These are phyloP conservation scores for Hemileia vastatrix DNA, from an alignment of 1,284 basidiomycete genomes.

Conservation along the genomic window DNA sequence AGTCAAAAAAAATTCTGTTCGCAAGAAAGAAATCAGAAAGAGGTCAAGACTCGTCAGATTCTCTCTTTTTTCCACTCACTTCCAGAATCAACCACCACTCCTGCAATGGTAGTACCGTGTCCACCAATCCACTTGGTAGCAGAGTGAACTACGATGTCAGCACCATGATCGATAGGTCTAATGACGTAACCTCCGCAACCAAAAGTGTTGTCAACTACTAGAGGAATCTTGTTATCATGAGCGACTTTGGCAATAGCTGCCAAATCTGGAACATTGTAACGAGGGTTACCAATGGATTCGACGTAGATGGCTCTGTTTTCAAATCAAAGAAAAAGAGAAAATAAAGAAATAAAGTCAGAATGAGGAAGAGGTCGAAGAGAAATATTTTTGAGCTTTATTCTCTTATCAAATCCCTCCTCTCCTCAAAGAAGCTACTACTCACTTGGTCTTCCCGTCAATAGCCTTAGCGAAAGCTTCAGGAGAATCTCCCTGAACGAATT, in stretches of 20 bases:
- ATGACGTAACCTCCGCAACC: constrained; percentile 70
- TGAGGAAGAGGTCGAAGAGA: background rate
- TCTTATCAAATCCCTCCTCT: no score
- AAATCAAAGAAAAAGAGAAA: constrained; percentile 39
- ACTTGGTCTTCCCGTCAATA: constrained; percentile 67
- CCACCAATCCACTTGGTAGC: constrained; percentile 81
- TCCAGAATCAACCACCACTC: constrained; percentile 69
- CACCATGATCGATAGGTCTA: constrained; percentile 66
- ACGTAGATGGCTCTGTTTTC: constrained; percentile 54
- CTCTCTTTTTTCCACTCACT: constrained; percentile 41
- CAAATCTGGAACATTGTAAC: constrained; percentile 61
- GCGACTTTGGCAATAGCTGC: constrained; percentile 66
- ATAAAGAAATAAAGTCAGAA: background rate
- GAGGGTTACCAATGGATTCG: constrained; percentile 77
- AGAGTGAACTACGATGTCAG: constrained; percentile 74
- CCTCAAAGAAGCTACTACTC: no score
- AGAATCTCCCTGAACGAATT: constrained; percentile 59
- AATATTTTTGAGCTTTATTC: no score
- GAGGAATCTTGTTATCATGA: constrained; percentile 62
- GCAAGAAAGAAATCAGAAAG: no score
- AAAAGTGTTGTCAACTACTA: constrained; percentile 84
- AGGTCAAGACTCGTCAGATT: no score
- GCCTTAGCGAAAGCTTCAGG: constrained; percentile 61
- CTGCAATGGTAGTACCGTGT: constrained; percentile 77
- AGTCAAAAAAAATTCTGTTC: background rate